Evolutionary conservation across 2,329 filamentous ascomycete species (phyloP).

Genomic region (Penicillium sp.): DNA sequence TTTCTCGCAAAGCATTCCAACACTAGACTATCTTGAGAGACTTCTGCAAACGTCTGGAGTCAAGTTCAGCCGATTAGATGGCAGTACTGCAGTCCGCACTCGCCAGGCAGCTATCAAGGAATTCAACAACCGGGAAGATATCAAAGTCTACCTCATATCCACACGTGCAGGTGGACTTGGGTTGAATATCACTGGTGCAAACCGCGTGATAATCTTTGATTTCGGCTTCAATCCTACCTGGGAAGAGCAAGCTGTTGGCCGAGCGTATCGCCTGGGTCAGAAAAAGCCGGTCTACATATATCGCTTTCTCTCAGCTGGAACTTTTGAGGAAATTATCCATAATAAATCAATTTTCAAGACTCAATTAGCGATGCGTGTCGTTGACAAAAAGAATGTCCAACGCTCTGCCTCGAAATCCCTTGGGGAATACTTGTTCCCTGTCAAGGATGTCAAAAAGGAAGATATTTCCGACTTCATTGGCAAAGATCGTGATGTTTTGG

Average conservation of each 20-base stretch:
- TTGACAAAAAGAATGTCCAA: constrained; percentile 77
- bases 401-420: constrained; percentile 58
- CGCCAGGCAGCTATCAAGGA: constrained; percentile 62
- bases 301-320: constrained; percentile 71
- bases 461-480: constrained; percentile 54
- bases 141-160: constrained; percentile 71
- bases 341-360: constrained; percentile 77
- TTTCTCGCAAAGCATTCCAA: constrained; percentile 70
- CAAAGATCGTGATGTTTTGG: constrained; percentile 58
- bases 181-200: constrained; percentile 78
- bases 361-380: constrained; percentile 71
- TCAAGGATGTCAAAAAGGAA: constrained; percentile 50
- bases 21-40: constrained; percentile 64
- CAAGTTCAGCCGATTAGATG: constrained; percentile 62
- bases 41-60: constrained; percentile 51
- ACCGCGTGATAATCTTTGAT: constrained; percentile 82
- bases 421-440: constrained; percentile 56
- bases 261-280: constrained; percentile 83
- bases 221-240: constrained; percentile 74
- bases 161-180: constrained; percentile 78
- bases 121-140: constrained; percentile 60
- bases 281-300: constrained; percentile 79
- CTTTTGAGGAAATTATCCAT: constrained; percentile 71
- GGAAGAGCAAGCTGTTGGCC: constrained; percentile 82
- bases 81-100: constrained; percentile 51